A percentile compares a stretch with the other conserved stretches of the same genome.
phyloP scores from a whole-genome alignment of 2,329 filamentous ascomycete species.

The Ilyonectria destructans region DNA sequence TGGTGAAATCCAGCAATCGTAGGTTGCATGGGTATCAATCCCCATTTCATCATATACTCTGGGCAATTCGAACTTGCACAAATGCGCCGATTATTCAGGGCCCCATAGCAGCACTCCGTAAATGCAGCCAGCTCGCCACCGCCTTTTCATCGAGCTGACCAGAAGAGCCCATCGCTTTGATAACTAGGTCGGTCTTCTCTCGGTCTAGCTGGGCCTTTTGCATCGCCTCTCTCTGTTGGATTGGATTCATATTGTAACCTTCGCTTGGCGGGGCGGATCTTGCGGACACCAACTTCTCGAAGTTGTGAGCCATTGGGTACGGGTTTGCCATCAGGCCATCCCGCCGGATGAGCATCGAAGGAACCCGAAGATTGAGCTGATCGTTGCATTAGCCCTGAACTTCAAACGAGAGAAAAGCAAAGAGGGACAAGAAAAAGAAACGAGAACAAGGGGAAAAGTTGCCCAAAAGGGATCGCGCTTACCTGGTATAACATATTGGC shows the following conservation, averaged over 20 bases:
- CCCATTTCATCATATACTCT: not conserved
- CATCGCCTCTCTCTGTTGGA: slow-evolving; percentile 65
- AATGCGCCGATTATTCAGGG: slow-evolving; percentile 28
- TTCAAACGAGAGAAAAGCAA: slow-evolving; percentile 21
- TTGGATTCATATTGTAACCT: slow-evolving; percentile 60
- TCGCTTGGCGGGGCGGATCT: slow-evolving; percentile 54
- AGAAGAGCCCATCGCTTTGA: slow-evolving; percentile 57
- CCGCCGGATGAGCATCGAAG: slow-evolving; percentile 74
- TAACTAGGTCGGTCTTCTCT: slow-evolving; percentile 61
- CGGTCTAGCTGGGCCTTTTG: slow-evolving; percentile 63
- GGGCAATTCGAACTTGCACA: not conserved
- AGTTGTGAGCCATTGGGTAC: slow-evolving; percentile 60
- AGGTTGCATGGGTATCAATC: not conserved
- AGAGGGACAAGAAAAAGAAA: slow-evolving; percentile 14
- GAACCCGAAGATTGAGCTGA: slow-evolving; percentile 72
- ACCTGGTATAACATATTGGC: slow-evolving; percentile 71
- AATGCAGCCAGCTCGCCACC: slow-evolving; percentile 57
- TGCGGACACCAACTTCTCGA: slow-evolving; percentile 63
- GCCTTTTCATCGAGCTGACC: slow-evolving; percentile 57
- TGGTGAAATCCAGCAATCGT: not conserved
- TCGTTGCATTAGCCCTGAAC: slow-evolving; percentile 26
- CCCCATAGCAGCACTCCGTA: slow-evolving; percentile 22
- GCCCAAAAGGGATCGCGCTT: slow-evolving; percentile 48
- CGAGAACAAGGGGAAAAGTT: slow-evolving; percentile 3
- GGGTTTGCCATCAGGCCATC: slow-evolving; percentile 66